These are phyloP conservation scores for Boletus vinaceobasis DNA, from an alignment of 768 basidiomycete genomes.

Conservation along the genomic window DNA sequence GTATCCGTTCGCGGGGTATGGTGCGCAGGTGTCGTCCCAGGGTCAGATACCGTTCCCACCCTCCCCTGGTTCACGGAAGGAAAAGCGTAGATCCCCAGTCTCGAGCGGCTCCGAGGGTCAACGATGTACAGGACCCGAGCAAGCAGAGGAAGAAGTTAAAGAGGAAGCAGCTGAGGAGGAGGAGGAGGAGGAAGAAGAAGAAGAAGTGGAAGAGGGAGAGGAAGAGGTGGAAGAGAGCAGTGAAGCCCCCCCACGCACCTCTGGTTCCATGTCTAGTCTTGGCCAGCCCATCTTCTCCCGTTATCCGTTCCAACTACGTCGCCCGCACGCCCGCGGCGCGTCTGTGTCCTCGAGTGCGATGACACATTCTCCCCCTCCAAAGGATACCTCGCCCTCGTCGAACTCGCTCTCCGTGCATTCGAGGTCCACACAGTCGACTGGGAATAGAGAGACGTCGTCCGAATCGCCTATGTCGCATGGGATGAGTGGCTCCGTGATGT, in stretches of 20 bases:
- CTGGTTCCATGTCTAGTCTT: conserved; percentile 82
- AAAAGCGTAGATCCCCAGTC: conserved; percentile 31
- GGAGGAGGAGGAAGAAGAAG: conserved; percentile 39
- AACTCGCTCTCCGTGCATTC: conserved; percentile 40
- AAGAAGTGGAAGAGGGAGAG: conserved; percentile 41
- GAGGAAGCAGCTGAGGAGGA: conserved; percentile 20
- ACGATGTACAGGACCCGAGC: conserved; percentile 27
- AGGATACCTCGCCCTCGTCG: conserved; percentile 36
- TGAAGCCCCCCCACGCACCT: conserved; percentile 61
- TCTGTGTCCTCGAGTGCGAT: conserved; percentile 39
- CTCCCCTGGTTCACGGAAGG: conserved; percentile 44
- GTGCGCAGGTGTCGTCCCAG: conserved; percentile 58
- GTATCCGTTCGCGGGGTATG: conserved; percentile 68
- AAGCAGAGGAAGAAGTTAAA: conserved; percentile 23
- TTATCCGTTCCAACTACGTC: conserved; percentile 67
- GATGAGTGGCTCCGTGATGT: conserved; percentile 34
- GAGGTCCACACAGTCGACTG: conserved; percentile 55
- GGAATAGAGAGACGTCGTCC: conserved; percentile 54
- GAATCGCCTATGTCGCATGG: conserved; percentile 55
- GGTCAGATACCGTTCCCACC: conserved; percentile 78
- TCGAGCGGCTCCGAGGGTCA: conserved; percentile 31
- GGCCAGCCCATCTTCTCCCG: conserved; percentile 71
- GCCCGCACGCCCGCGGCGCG: conserved; percentile 40
- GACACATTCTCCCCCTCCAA: conserved; percentile 39
- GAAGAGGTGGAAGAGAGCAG: conserved; percentile 39